These are phyloP conservation scores for Asterophora parasitica DNA, from an alignment of 768 basidiomycete genomes.

Conservation along the genomic window DNA sequence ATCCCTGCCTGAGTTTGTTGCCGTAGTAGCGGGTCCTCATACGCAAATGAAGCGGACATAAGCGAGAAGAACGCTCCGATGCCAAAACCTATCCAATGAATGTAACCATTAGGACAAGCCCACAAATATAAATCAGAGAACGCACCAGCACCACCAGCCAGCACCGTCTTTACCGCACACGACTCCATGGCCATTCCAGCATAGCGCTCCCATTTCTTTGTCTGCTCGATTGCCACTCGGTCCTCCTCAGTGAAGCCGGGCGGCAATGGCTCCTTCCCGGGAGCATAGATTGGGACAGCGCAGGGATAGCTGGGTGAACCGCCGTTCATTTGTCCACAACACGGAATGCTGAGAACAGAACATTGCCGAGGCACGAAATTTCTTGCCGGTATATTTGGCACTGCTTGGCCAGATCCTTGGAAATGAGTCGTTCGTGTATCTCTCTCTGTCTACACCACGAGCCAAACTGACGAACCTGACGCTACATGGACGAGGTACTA, in stretches of 20 bases:
- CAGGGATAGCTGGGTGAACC: conserved; percentile 27
- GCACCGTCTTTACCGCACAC: conserved; percentile 75
- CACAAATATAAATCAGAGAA: conserved; percentile 7
- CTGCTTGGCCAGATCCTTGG: conserved; percentile 1
- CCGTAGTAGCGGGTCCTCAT: conserved; percentile 87
- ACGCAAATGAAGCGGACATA: conserved; percentile 93
- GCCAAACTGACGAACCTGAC: too few species aligned
- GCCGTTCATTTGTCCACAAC: conserved; percentile 14
- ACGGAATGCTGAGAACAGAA: neutral
- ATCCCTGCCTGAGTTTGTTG: conserved; percentile 51
- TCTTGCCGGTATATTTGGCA: conserved; percentile 8
- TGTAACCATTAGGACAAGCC: neutral
- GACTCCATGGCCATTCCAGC: conserved; percentile 76
- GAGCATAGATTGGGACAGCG: conserved; percentile 71
- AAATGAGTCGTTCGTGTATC: too few species aligned
- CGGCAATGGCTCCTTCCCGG: conserved; percentile 86
- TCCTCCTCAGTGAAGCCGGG: conserved; percentile 82
- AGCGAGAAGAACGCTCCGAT: conserved; percentile 94
- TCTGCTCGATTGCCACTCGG: conserved; percentile 55
- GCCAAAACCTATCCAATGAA: conserved; percentile 88
- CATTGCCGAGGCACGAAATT: conserved; percentile 8
- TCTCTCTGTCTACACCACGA: too few species aligned
- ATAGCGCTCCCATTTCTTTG: conserved; percentile 73
- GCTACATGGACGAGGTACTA: too few species aligned
- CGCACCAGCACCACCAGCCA: conserved; percentile 83